Evolutionary conservation across 257 asterid species (phyloP), one percentile per base, ranked within the genome.

Genomic region (Salvia hispanica): DNA sequence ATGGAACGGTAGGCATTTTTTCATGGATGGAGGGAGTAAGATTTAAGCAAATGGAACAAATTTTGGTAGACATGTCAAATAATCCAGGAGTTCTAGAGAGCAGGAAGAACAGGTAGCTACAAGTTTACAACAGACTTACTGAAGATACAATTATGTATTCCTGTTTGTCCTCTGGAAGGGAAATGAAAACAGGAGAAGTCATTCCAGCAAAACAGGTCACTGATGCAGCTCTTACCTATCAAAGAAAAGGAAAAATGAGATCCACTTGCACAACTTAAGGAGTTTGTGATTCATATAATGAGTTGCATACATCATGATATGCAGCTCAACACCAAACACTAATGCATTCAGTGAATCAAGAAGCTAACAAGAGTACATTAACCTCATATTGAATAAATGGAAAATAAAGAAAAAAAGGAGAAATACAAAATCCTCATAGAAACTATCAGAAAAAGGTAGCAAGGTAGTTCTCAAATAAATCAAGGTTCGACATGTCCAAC

Each of bases 141-240:
- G 85, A 81, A 71, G 90, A 81, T 76, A 72, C 70, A 72, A 90
- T 81, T 75, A 86, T 78, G 64, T 84, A 86, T 14, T 86, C 84
- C 83, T 81, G 95, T 76, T 80, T 86, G 64, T 78, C 90, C 84
- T 81, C 70, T 25, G 80, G 88, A 72, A 92, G 82, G 61, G 86
- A 78, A 74, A 70, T 71, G 80, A 88, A 90, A 77, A 88, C 92
- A 3, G 91, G 79, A 44, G 98, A 90, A 80, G 98, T 92, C 82
- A 92, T 79, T 75, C 98, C 98, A 70, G 98, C 97, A 76, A 92
- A 92, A 74, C 98, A 92, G 74, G 98, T 90, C 71, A 92, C 82
- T 59, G 98, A 74, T 68, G 97, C 95, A 77, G 97, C 93, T 83
- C 98, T 89, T 58, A 89, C 98, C 98, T 92, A 76, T 64, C 78